Conservation (phyloP, 352 stramenopile species). For the Phytophthora litchii region DNA sequence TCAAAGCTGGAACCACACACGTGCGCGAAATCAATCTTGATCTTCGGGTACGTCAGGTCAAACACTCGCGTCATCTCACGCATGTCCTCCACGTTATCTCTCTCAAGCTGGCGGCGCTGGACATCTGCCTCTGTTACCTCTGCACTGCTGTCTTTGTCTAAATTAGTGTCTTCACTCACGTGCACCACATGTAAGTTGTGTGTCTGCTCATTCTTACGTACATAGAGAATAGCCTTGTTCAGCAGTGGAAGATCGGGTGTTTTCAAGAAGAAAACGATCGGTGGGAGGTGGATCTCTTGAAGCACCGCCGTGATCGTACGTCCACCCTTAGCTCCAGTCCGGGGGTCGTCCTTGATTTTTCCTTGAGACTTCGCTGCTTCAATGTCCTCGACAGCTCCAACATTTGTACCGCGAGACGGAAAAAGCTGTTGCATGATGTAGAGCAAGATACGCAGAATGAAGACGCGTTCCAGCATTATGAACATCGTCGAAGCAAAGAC, state of each 20-base stretch:
- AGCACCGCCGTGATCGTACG: conserved; percentile 70
- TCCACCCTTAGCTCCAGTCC: conserved; percentile 67
- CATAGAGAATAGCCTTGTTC: conserved; percentile 95
- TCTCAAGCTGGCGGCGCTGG: conserved; percentile 37
- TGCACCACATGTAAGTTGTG: conserved; percentile 92
- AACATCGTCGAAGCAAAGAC: conserved; percentile 76
- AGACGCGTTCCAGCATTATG: conserved; percentile 81
- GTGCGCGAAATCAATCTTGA: conserved; percentile 90
- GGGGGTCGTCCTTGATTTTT: conserved; percentile 23
- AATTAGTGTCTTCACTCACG: conserved; percentile 50
- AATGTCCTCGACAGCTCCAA: conserved; percentile 35
- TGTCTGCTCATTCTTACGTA: conserved; percentile 92
- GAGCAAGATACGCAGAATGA: conserved; percentile 74
- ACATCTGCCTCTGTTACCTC: conserved; percentile 50
- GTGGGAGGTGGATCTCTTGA: conserved; percentile 72
- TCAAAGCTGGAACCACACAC: conserved; percentile 74
- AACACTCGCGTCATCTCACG: conserved; percentile 81
- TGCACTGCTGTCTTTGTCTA: conserved; percentile 31
- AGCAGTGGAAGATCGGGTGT: conserved; percentile 83
- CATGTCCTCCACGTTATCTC: conserved; percentile 64
- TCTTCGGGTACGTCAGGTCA: conserved; percentile 92
- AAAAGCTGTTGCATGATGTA: conserved; percentile 69
- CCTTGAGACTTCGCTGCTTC: conserved; percentile 26
- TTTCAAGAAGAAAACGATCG: conserved; percentile 94
- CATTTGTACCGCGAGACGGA: conserved; percentile 41